phyloP scores from a whole-genome alignment of 352 stramenopile genomes.

The Phytophthora ohioensis region DNA sequence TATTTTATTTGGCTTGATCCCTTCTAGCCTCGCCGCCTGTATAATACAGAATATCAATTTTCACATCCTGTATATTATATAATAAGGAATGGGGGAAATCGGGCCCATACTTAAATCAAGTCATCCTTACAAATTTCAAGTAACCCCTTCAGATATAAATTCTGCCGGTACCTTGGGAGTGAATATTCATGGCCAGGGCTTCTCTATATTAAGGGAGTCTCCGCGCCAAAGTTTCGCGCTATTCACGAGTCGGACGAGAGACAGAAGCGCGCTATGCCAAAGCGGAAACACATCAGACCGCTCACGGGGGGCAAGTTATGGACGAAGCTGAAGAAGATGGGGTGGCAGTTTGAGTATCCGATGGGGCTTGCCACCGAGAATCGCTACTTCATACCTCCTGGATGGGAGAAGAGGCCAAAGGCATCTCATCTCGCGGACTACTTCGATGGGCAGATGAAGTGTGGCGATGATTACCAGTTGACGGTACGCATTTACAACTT shows the following conservation, averaged over 20 bases:
- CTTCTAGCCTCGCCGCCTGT: too few relatives aligned
- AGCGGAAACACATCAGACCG: not conserved
- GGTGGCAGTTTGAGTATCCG: conserved; percentile 6
- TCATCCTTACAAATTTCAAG: conserved; percentile 3
- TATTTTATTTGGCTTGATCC: too few relatives aligned
- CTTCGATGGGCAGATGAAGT: conserved; percentile 13
- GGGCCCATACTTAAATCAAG: not conserved
- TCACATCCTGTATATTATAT: too few relatives aligned
- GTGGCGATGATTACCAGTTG: not conserved
- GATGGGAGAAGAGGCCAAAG: conserved; percentile 4
- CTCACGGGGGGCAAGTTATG: not conserved
- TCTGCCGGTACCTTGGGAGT: not conserved
- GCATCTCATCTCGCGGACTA: conserved; percentile 5
- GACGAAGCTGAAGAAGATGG: conserved; percentile 6
- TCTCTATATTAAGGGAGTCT: not conserved
- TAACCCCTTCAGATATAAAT: not conserved
- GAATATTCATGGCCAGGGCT: not conserved
- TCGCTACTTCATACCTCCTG: conserved; percentile 3
- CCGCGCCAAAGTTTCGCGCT: not conserved
- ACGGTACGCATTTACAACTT: not conserved
- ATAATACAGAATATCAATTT: too few relatives aligned
- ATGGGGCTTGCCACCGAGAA: conserved; percentile 6
- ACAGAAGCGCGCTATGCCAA: not conserved
- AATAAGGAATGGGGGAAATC: too few relatives aligned
- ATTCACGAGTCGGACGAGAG: conserved; percentile 6